Evolutionary conservation across 2,329 filamentous ascomycete species (phyloP), one percentile per base, ranked within the genome.

Genomic region (Aspergillus piperis): DNA sequence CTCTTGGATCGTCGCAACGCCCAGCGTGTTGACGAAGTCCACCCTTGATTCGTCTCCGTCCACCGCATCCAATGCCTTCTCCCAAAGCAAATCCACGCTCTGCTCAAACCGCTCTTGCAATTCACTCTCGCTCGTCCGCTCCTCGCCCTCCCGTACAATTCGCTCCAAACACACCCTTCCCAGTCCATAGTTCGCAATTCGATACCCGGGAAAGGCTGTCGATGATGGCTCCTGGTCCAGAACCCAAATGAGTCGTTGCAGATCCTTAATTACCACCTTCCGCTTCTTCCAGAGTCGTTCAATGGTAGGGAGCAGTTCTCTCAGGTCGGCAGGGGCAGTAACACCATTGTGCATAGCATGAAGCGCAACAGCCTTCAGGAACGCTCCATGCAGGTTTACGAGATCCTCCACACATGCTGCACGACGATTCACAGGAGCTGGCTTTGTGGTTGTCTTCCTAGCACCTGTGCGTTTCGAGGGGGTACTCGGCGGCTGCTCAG

Each of bases 221-320:
- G 66, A 57, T 21, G 64, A 64, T n/a, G 69, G 59, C 19, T 67
- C 69, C 39, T 71, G 71, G 11, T 79, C 78, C 68, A 88, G 81
- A n/a, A 92, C 77, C 52, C 88, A 89, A 21, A 93, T 75, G 63
- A 88, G 84, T 62, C 85, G 82, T 62, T 86, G 86, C 51, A 92
- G 79, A 68, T 93, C 90, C 42, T 86, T 84, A 0, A 84, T 76
- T 0, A 81, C 84, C 15, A 92, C 88, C 59, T 82, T 82, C 32
- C 89, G 83, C 77, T 90, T 91, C 61, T 89, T 88, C 90, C 90
- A 93, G 39, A 88, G 80, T 64, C 86, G 83, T 11, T 88, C 85
- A 42, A 91, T 80, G 59, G 86, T 82, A 8, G 86, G 86, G 36
- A 84, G 81, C 38, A 92, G 80, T 30, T 81, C 78, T 38, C 82